Conservation (phyloP, 441 rosid species). For the Syzygium syzygioides region DNA sequence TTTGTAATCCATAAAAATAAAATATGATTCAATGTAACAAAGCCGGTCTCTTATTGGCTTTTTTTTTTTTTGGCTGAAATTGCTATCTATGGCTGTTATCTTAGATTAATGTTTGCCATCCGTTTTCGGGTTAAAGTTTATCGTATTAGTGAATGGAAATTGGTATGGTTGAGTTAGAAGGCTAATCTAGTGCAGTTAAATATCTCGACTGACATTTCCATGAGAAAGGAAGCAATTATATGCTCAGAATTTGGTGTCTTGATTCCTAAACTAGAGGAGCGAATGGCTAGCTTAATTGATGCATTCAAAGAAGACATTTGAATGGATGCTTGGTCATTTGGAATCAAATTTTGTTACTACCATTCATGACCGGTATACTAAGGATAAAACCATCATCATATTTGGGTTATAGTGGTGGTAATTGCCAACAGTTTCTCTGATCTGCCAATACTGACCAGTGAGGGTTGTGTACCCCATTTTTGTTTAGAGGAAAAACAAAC, state of each 20-base stretch:
- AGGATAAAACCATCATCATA: neutral
- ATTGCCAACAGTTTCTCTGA: neutral
- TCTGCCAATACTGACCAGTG: neutral
- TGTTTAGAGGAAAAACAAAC: neutral
- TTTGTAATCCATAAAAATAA: neutral
- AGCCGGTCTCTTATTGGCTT: neutral
- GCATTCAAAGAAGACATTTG: neutral
- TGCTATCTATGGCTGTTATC: neutral
- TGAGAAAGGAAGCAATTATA: neutral
- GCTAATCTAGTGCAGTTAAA: neutral
- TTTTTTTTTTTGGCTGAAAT: neutral
- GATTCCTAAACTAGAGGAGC: neutral
- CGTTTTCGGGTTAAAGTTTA: neutral
- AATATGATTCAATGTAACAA: neutral
- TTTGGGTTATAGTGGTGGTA: neutral
- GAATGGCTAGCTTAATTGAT: neutral
- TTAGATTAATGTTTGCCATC: neutral
- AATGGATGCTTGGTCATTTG: neutral
- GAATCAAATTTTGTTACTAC: neutral
- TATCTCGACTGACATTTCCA: neutral
- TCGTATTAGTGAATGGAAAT: neutral
- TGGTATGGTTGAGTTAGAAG: neutral
- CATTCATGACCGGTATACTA: neutral
- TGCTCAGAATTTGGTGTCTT: neutral
- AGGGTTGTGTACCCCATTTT: neutral